A percentile compares a stretch with the other conserved stretches of the same genome.
Conservation (phyloP, 2,329 filamentous ascomycete species). For the Alternaria infectoria region DNA sequence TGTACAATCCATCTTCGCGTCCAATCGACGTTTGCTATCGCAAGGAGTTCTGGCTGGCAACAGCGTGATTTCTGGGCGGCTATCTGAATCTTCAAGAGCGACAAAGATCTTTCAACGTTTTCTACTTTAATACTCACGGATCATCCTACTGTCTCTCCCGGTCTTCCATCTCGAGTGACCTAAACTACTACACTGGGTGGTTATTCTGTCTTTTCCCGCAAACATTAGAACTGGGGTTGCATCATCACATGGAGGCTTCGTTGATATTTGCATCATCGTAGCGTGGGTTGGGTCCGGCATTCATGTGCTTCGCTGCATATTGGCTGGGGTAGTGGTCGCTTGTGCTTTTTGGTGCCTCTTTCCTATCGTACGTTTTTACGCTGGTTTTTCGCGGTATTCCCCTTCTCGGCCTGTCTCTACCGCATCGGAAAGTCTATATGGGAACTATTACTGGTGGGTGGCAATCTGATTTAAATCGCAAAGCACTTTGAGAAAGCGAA, state of each 20-base stretch:
- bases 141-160: slow-evolving; percentile 10
- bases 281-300: slow-evolving; percentile 27
- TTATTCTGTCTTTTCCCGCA: slow-evolving; percentile 30
- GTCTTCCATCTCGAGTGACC: slow-evolving; percentile 5
- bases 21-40: slow-evolving; percentile 18
- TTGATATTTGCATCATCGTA: slow-evolving; percentile 32
- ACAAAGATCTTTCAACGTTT: slow-evolving; percentile 25
- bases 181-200: slow-evolving; percentile 31
- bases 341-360: slow-evolving; percentile 26
- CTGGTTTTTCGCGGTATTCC: slow-evolving; percentile 19
- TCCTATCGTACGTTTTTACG: slow-evolving; percentile 14
- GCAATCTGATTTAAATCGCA: slow-evolving; percentile 22
- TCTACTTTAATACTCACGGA: slow-evolving; percentile 13
- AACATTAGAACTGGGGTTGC: slow-evolving; percentile 35
- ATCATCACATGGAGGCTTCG: slow-evolving; percentile 30
- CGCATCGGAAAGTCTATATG: slow-evolving; percentile 10
- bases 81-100: slow-evolving; percentile 25
- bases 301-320: slow-evolving; percentile 29
- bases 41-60: slow-evolving; percentile 23
- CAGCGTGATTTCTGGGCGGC: slow-evolving; percentile 31
- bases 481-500: slow-evolving; percentile 18
- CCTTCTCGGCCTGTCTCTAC: slow-evolving; percentile 18
- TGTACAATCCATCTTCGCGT: slow-evolving; percentile 30
- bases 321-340: slow-evolving; percentile 32
- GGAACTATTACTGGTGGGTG: slow-evolving; percentile 22